Evolutionary conservation across 1,139 yeast genomes (phyloP), one percentile per base, ranked within the genome.

Genomic region (Blastobotrys capitulatus): DNA sequence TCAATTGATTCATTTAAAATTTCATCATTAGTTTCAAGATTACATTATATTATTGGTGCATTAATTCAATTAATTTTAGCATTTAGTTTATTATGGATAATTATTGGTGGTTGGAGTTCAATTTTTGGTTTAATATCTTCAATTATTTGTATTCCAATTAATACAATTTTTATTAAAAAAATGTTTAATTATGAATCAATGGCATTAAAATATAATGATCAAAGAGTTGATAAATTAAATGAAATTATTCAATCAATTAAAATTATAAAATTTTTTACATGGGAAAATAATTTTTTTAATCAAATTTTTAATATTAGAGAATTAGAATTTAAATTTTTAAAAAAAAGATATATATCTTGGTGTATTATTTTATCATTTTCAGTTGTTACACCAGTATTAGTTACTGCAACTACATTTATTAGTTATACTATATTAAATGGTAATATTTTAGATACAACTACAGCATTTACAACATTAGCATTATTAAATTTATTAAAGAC

Each of bases 1-100:
- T 87, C 97, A 34, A 90, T 90, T 48, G 98, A 90, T 71, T 92
- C 97, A 6, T 88, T 86, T 70, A 88, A 89, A 66, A 88, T 92
- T 20, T 83, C 96, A 35, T 96, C 88, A 70, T 80, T 89, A 52
- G 83, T 95, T 71, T 95, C 95, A 38, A 88, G 89, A 62, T 71
- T 89, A 54, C 96, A 90, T 66, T 84, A 78, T 58, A 82, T 89
- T 62, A 82, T 86, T 25, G 80, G 84, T 50, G 82, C 95, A 1
- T 61, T 83, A 22, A 70, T 86, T 41, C 84, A 86, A 83, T 77
- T 89, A 38, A 50, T 77, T 35, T 71, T 87, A 51, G 83, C 96
- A 47, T 74, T 89, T 47, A 61, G 66, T 45, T 73, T 89, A 50
- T 75, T 92, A 49, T 89, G 85, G 68, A 64, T 68, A 10, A 75